phyloP scores from a whole-genome alignment of 805 yeast species.

The Ogataea trehalophila region DNA sequence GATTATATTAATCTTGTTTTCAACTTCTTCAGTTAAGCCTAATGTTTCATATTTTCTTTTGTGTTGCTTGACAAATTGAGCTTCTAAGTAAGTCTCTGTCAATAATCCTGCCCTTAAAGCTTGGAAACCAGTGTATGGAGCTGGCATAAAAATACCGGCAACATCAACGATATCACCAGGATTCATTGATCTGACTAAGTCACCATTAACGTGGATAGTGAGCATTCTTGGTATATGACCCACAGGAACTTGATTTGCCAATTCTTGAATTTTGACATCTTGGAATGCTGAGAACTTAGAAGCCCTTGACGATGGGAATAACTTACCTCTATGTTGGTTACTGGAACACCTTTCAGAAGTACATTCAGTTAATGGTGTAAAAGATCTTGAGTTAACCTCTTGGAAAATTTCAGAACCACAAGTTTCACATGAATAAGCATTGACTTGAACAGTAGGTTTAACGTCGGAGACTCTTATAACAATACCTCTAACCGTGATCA shows the following conservation, averaged over 20 bases:
- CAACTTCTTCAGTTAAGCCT: slow-evolving; percentile 52
- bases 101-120: slow-evolving; percentile 90
- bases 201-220: slow-evolving; percentile 86
- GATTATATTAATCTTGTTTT: slow-evolving; percentile 50
- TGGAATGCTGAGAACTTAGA: slow-evolving; percentile 94
- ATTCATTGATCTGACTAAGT: slow-evolving; percentile 74
- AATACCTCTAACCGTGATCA: slow-evolving; percentile 89
- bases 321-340: slow-evolving; percentile 81
- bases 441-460: slow-evolving; percentile 84
- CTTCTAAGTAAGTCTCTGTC: slow-evolving; percentile 90
- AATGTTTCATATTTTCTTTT: slow-evolving; percentile 77
- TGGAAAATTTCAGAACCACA: slow-evolving; percentile 97
- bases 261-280: slow-evolving; percentile 90
- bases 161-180: slow-evolving; percentile 97
- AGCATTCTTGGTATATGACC: slow-evolving; percentile 94
- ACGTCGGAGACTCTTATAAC: slow-evolving; percentile 95
- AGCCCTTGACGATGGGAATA: slow-evolving; percentile 91
- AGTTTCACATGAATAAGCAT: slow-evolving; percentile 95
- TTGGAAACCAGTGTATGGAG: slow-evolving; percentile 92
- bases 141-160: slow-evolving; percentile 86
- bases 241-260: slow-evolving; percentile 94
- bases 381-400: slow-evolving; percentile 80
- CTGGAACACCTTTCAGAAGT: slow-evolving; percentile 72
- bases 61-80: slow-evolving; percentile 80
- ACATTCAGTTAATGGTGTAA: slow-evolving; percentile 86